Evolutionary conservation across 2,329 filamentous ascomycete species (phyloP).

Genomic region (Hawksworthiomyces lignivorus): DNA sequence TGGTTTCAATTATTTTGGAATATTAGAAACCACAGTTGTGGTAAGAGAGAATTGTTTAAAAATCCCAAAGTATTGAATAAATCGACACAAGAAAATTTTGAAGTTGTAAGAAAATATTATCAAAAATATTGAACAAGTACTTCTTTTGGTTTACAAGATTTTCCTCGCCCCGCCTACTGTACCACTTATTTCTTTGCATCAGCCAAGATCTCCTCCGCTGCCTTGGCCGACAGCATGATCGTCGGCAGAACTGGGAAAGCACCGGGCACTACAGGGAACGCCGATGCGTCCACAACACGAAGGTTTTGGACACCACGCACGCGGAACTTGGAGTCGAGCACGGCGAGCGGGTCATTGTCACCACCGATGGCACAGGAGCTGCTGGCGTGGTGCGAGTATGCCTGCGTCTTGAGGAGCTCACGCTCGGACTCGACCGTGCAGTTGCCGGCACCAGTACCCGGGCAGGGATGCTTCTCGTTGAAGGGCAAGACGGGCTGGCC

Average conservation of each 20-base stretch:
- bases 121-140: too few relatives aligned
- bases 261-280: slow-evolving; percentile 40
- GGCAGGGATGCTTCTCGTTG: slow-evolving; percentile 14
- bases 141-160: too few relatives aligned
- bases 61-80: too few relatives aligned
- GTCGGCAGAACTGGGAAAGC: slow-evolving; percentile 38
- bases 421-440: slow-evolving; percentile 10
- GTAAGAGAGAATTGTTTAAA: too few relatives aligned
- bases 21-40: too few relatives aligned
- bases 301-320: slow-evolving; percentile 43
- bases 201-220: slow-evolving; percentile 42
- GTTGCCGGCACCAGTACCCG: slow-evolving; percentile 11
- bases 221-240: slow-evolving; percentile 46
- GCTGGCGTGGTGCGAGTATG: slow-evolving; percentile 47
- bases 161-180: too few relatives aligned
- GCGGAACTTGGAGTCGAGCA: slow-evolving; percentile 45
- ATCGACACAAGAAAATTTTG: too few relatives aligned
- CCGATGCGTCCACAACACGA: slow-evolving; percentile 49
- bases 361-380: slow-evolving; percentile 45
- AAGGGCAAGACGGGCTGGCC: slow-evolving; percentile 12
- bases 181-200: slow-evolving; percentile 9
- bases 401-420: slow-evolving; percentile 25
- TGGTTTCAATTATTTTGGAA: too few relatives aligned
- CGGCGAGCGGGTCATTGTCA: slow-evolving; percentile 41
- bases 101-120: too few relatives aligned